These are phyloP conservation scores for Sphaceloma murrayae DNA, from an alignment of 2,329 filamentous ascomycete genomes.

Conservation along the genomic window DNA sequence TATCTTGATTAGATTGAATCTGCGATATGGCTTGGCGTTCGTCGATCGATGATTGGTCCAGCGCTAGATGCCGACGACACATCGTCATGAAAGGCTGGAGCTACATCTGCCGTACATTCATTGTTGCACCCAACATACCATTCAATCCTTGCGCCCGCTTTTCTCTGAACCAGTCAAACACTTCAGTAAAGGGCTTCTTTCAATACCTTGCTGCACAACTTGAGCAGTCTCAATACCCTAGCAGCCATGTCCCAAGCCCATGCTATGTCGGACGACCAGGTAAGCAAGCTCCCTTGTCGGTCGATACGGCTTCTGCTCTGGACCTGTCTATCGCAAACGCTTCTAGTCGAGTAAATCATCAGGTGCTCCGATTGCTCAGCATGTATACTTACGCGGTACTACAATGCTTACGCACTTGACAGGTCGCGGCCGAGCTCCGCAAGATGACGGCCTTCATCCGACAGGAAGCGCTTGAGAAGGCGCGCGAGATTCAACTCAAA, in stretches of 20 bases:
- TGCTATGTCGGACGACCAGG: constrained; percentile 96
- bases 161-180: no score
- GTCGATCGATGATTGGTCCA: neutral
- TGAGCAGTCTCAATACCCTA: constrained; percentile 23
- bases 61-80: constrained; percentile 10
- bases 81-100: constrained; percentile 15
- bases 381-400: no score
- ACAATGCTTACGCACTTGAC: no score
- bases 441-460: constrained; percentile 99
- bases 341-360: no score
- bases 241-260: constrained; percentile 80
- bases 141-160: neutral
- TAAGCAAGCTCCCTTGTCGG: constrained; percentile 34
- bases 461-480: constrained; percentile 95
- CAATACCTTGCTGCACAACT: no score
- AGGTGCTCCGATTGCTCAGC: constrained; percentile 16
- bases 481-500: constrained; percentile 94
- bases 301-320: neutral
- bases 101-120: constrained; percentile 1
- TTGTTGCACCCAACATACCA: neutral
- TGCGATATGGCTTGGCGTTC: no score
- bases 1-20: constrained; percentile 15
- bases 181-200: no score
- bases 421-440: constrained; percentile 97
- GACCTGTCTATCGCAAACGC: constrained; percentile 15